phyloP scores from a whole-genome alignment of 2,329 filamentous ascomycete species.

The Beauveria varroae region DNA sequence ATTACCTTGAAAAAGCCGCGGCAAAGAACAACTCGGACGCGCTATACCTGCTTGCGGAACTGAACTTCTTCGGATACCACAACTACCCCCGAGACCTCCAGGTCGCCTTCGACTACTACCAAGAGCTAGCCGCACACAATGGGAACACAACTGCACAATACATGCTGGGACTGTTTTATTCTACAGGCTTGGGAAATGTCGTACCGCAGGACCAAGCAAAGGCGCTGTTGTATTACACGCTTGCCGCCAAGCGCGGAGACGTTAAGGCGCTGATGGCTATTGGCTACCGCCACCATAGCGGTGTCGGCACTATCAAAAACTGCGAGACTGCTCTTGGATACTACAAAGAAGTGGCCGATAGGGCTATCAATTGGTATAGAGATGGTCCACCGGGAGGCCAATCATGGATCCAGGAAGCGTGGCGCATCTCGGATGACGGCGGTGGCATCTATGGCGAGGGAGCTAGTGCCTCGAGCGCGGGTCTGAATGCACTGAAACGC shows the following conservation, averaged over 20 bases:
- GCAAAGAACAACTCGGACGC: conserved; percentile 66
- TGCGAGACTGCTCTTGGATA: conserved; percentile 80
- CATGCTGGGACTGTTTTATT: conserved; percentile 94
- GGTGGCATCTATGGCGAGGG: conserved; percentile 95
- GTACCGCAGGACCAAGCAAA: conserved; percentile 84
- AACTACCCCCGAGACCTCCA: conserved; percentile 76
- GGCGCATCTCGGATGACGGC: conserved; percentile 79
- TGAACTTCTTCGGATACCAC: conserved; percentile 96
- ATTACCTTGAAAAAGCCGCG: conserved; percentile 45
- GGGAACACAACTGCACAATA: conserved; percentile 92
- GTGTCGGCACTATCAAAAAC: conserved; percentile 76
- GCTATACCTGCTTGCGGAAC: conserved; percentile 79
- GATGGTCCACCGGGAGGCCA: conserved; percentile 87
- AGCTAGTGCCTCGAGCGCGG: conserved; percentile 82
- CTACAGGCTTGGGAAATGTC: conserved; percentile 77
- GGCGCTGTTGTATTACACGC: conserved; percentile 87
- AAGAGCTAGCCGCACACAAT: conserved; percentile 63
- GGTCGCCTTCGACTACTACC: conserved; percentile 73
- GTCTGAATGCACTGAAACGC: conserved; percentile 68
- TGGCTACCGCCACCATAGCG: conserved; percentile 75
- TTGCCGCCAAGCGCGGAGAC: conserved; percentile 78
- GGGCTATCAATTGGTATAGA: conserved; percentile 79
- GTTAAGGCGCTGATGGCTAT: conserved; percentile 88
- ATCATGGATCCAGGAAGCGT: conserved; percentile 67
- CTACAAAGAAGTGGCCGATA: conserved; percentile 91